Evolutionary conservation across 176 grass and related monocot species (phyloP), one percentile per base, ranked within the genome.

Genomic region (Bolboschoenus planiculmis): DNA sequence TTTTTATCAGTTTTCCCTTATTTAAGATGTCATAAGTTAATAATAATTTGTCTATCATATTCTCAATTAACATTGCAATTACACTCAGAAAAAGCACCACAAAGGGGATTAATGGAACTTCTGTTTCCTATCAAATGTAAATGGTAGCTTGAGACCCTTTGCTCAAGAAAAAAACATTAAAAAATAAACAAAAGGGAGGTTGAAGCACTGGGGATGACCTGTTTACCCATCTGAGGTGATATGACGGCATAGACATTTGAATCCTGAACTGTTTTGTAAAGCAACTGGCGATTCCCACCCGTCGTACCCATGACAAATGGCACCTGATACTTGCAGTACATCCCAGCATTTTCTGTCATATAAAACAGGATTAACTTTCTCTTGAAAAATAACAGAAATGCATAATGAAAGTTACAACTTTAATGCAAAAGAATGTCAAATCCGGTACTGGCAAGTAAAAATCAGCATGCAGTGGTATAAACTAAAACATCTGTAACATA

Each of bases 221-320:
- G 95, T 37, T 98, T 98, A 1, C 92, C 95, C 92, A 98, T 98
- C 46, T 98, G 92, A 48, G 95, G 95, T 54, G 92, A 98, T 87
- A 98, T 98, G 79, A 98, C 82, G 7, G 95, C 88, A 81, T 95
- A 98, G 21, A 70, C 63, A 79, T 95, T 95, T n/a, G 90, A 68
- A 83, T 98, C 95, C 33, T 88, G 81, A 14, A 95, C 89, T 21
- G 89, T 95, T 90, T 93, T 91, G 65, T 91, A 80, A 40, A 98
- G 73, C 29, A 90, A 54, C 83, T 88, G 56, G 67, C 89, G 90
- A 70, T 98, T 47, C 55, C 95, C 95, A 80, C 92, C 90, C 1
- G 95, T 98, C 67, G 95, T 98, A 27, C 92, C 95, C 88, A 95
- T 98, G 53, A 98, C 90, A 92, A 95, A 95, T 85, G 92, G 95